Percentiles rank a stretch among this genome's conserved stretches.
Evolutionary conservation across 2,329 filamentous ascomycete genomes (phyloP).

Genomic region (Calonectria montana): DNA sequence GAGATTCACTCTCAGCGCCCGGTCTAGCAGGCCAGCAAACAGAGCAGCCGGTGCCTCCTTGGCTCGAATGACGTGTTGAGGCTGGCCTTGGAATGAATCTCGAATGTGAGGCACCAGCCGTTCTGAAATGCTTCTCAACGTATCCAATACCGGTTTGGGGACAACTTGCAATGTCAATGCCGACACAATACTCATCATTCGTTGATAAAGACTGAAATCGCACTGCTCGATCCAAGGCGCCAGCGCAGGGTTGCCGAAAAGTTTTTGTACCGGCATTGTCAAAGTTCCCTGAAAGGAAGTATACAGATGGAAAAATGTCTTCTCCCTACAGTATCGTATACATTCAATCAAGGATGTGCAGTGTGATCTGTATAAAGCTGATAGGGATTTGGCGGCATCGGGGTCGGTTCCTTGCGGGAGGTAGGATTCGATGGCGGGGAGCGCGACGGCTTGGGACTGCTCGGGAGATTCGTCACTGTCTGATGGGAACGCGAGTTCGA

Average conservation of each 20-base stretch:
- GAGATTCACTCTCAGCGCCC: slow-evolving; percentile 90
- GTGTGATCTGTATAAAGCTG: slow-evolving; percentile 91
- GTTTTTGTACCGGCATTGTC: slow-evolving; percentile 94
- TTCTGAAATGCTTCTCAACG: slow-evolving; percentile 87
- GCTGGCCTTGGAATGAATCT: slow-evolving; percentile 86
- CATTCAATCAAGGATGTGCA: slow-evolving; percentile 96
- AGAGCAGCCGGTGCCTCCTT: slow-evolving; percentile 90
- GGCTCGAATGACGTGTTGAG: slow-evolving; percentile 85
- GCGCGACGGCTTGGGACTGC: slow-evolving; percentile 76
- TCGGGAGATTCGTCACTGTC: slow-evolving; percentile 61
- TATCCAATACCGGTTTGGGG: slow-evolving; percentile 87
- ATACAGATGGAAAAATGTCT: slow-evolving; percentile 95
- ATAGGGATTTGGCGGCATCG: slow-evolving; percentile 87
- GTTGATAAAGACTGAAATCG: slow-evolving; percentile 95
- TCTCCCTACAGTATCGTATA: slow-evolving; percentile 95
- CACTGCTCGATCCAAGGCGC: slow-evolving; percentile 96
- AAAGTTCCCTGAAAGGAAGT: slow-evolving; percentile 96
- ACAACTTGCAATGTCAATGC: slow-evolving; percentile 92
- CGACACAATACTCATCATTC: slow-evolving; percentile 93
- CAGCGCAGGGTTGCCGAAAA: slow-evolving; percentile 83
- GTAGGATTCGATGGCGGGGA: slow-evolving; percentile 90
- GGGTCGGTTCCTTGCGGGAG: slow-evolving; percentile 84
- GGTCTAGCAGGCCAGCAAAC: slow-evolving; percentile 87
- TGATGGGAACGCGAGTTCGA: slow-evolving; percentile 71
- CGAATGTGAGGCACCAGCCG: slow-evolving; percentile 84